Conservation (phyloP, 1,139 yeast species). For the Pneumocystis carinii region DNA sequence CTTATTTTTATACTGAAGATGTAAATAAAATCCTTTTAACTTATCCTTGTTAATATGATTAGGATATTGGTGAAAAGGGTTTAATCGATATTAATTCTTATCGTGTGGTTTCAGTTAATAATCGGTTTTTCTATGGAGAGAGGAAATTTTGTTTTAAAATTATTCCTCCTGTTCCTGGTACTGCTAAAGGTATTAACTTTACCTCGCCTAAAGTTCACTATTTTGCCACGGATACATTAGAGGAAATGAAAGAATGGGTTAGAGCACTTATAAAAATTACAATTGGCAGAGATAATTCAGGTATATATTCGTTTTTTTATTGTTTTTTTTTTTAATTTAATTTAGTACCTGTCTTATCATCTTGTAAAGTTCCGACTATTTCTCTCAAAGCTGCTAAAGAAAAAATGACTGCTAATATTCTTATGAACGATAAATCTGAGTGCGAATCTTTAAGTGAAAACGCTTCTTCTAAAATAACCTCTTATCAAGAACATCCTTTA, state of each 20-base stretch:
- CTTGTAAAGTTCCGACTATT: slow-evolving; percentile 89
- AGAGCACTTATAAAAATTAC: slow-evolving; percentile 91
- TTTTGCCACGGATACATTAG: slow-evolving; percentile 83
- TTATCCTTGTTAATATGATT: slow-evolving; percentile 32
- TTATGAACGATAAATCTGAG: neutral
- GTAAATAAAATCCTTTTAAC: neutral
- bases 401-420: neutral
- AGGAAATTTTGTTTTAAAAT: slow-evolving; percentile 86
- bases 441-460: neutral
- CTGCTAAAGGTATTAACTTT: slow-evolving; percentile 66
- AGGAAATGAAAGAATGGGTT: slow-evolving; percentile 92
- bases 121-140: slow-evolving; percentile 86
- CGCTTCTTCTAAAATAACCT: neutral
- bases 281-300: slow-evolving; percentile 65
- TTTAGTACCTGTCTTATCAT: slow-evolving; percentile 72
- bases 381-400: slow-evolving; percentile 77
- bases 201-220: slow-evolving; percentile 93
- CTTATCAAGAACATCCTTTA: neutral
- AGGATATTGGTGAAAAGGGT: slow-evolving; percentile 77
- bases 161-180: slow-evolving; percentile 96
- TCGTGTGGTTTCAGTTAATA: slow-evolving; percentile 72
- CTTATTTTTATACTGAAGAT: slow-evolving; percentile 41
- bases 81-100: slow-evolving; percentile 91
- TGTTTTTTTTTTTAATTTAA: slow-evolving; percentile 20
- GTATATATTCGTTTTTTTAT: neutral